Evolutionary conservation across 1,139 yeast genomes (phyloP).

Genomic region (Candida sanyaensis): DNA sequence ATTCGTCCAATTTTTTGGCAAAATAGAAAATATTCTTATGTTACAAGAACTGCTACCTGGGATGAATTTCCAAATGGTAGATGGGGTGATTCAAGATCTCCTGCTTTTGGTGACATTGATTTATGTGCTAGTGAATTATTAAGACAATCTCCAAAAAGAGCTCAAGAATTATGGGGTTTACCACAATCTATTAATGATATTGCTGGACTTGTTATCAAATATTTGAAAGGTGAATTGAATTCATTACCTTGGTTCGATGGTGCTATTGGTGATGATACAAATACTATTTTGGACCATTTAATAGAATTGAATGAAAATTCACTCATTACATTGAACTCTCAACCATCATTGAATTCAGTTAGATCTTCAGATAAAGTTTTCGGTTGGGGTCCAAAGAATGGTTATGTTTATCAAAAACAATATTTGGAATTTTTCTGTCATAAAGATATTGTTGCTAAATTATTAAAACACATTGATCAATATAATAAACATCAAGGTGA

Average conservation of each 20-base stretch:
- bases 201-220: slow-evolving; percentile 59
- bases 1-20: slow-evolving; percentile 98
- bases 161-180: slow-evolving; percentile 83
- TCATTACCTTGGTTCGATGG: slow-evolving; percentile 97
- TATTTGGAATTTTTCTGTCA: slow-evolving; percentile 84
- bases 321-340: slow-evolving; percentile 85
- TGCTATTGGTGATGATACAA: slow-evolving; percentile 77
- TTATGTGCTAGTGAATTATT: slow-evolving; percentile 75
- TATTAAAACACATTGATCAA: slow-evolving; percentile 37
- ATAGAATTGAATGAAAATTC: slow-evolving; percentile 65
- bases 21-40: slow-evolving; percentile 87
- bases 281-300: slow-evolving; percentile 60
- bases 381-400: slow-evolving; percentile 97
- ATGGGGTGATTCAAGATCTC: slow-evolving; percentile 93
- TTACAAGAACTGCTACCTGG: slow-evolving; percentile 90
- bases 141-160: slow-evolving; percentile 79
- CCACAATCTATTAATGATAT: slow-evolving; percentile 66
- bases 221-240: slow-evolving; percentile 67
- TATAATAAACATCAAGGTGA: slow-evolving; percentile 42
- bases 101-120: slow-evolving; percentile 89
- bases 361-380: slow-evolving; percentile 67
- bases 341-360: slow-evolving; percentile 87
- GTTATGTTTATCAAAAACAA: slow-evolving; percentile 91
- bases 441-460: slow-evolving; percentile 45
- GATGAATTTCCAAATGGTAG: slow-evolving; percentile 95